A percentile compares a stretch with the other conserved stretches of the same genome.
phyloP scores from a whole-genome alignment of 179 eudicot species.

The Gypsophila paniculata region DNA sequence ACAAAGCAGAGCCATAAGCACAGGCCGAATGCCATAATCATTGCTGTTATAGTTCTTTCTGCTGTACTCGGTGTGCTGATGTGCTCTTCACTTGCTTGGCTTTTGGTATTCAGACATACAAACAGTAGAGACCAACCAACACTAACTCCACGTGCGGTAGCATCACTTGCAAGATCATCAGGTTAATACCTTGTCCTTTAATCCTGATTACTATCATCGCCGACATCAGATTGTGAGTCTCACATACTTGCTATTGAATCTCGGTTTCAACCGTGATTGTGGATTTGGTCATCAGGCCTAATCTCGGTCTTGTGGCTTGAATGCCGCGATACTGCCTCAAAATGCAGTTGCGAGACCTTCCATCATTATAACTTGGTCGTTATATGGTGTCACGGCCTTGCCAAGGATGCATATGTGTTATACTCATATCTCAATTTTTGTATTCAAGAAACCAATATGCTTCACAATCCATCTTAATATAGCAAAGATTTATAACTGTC shows the following conservation, averaged over 20 bases:
- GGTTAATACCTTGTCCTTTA: conserved; percentile 35
- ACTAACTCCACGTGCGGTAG: conserved; percentile 36
- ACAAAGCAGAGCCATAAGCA: conserved; percentile 38
- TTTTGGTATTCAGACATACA: conserved; percentile 48
- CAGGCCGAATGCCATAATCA: conserved; percentile 44
- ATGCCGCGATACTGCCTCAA: too few relatives aligned
- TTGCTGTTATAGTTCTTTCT: conserved; percentile 66
- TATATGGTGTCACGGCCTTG: background rate
- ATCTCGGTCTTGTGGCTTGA: too few relatives aligned
- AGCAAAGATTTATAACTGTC: background rate
- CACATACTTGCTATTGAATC: background rate
- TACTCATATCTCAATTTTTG: background rate
- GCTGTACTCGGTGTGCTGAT: conserved; percentile 48
- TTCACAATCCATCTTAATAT: background rate
- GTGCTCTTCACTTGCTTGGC: conserved; percentile 57
- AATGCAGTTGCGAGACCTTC: too few relatives aligned
- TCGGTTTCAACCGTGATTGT: background rate
- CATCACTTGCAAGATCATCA: conserved; percentile 65
- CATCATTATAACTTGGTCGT: too few relatives aligned
- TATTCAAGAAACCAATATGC: background rate
- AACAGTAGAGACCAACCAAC: conserved; percentile 29
- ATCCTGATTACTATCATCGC: background rate
- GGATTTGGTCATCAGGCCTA: too few relatives aligned
- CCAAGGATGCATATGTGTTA: background rate
- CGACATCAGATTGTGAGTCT: background rate